phyloP scores from a whole-genome alignment of 163 green algal species.

The Smithsoniella earleae region DNA sequence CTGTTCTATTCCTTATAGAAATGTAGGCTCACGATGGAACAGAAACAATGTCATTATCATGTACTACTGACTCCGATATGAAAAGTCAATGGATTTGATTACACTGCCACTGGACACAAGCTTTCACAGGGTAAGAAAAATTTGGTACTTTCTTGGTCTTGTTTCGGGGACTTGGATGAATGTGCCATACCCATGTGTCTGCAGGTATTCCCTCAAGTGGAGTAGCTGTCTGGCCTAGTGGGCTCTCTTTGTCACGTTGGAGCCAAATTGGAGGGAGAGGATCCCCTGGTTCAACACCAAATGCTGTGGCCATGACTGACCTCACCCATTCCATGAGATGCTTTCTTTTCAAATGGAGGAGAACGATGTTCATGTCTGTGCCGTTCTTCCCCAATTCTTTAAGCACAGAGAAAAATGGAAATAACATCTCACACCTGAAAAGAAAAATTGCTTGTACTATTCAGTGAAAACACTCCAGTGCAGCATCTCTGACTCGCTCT shows the following conservation, averaged over 20 bases:
- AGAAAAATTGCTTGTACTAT: background rate
- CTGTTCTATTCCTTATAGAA: too few relatives aligned
- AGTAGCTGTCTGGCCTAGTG: slow-evolving; percentile 57
- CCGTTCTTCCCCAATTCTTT: background rate
- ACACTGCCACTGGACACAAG: too few relatives aligned
- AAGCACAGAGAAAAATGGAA: slow-evolving; percentile 53
- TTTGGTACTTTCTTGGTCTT: too few relatives aligned
- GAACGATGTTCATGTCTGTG: slow-evolving; percentile 43
- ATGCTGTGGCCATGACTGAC: slow-evolving; percentile 56
- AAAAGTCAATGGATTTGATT: too few relatives aligned
- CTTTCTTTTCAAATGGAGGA: slow-evolving; percentile 67
- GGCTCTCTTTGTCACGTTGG: slow-evolving; percentile 55
- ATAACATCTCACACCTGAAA: slow-evolving; percentile 50
- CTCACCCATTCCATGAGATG: slow-evolving; percentile 77
- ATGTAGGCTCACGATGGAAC: too few relatives aligned
- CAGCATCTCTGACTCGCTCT: background rate
- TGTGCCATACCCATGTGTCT: slow-evolving; percentile 46
- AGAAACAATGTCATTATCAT: too few relatives aligned
- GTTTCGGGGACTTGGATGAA: too few relatives aligned
- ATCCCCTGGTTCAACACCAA: slow-evolving; percentile 43
- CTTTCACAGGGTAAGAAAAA: too few relatives aligned
- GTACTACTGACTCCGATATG: too few relatives aligned
- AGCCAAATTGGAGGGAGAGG: slow-evolving; percentile 62
- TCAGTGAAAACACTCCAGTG: background rate
- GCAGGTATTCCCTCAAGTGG: slow-evolving; percentile 54